A percentile compares a stretch with the other conserved stretches of the same genome.
Evolutionary conservation across 2,329 filamentous ascomycete species (phyloP).

Genomic region (Graphilbum fragrans): DNA sequence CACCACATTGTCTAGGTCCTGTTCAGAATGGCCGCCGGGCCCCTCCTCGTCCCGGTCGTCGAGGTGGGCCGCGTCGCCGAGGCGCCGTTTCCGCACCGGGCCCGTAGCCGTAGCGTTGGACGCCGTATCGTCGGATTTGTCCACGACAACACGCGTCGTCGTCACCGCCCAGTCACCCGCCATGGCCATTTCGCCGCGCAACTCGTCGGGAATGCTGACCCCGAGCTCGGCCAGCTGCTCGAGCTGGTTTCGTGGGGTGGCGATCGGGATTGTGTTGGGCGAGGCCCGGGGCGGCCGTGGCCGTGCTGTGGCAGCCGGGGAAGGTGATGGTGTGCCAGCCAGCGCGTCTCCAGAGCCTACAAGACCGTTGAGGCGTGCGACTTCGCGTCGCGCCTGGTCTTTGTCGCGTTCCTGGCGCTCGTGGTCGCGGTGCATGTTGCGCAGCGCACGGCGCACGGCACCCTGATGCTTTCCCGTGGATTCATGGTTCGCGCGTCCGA

Average conservation of each 20-base stretch:
- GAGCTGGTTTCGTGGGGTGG: conserved; percentile 63
- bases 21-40: conserved; percentile 10
- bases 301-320: neutral
- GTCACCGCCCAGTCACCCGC: conserved; percentile 77
- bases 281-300: neutral
- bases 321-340: conserved; percentile 6
- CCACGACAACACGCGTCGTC: conserved; percentile 46
- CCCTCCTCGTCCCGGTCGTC: conserved; percentile 32
- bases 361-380: conserved; percentile 73
- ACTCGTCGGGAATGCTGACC: conserved; percentile 68
- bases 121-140: conserved; percentile 19
- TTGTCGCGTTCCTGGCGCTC: conserved; percentile 72
- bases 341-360: conserved; percentile 28
- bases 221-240: conserved; percentile 82
- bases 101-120: conserved; percentile 2
- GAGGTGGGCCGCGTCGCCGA: conserved; percentile 7
- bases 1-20: conserved; percentile 44
- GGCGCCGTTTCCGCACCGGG: conserved; percentile 7
- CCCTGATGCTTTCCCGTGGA: conserved; percentile 74
- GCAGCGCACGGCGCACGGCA: conserved; percentile 77
- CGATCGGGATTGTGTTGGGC: conserved; percentile 23
- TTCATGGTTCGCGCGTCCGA: conserved; percentile 85
- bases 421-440: conserved; percentile 75
- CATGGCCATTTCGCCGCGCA: conserved; percentile 72
- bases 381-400: conserved; percentile 70